Base-by-base conservation (phyloP, 2,329 filamentous ascomycete genomes). In the Cadophora luteo-olivacea region DNA sequence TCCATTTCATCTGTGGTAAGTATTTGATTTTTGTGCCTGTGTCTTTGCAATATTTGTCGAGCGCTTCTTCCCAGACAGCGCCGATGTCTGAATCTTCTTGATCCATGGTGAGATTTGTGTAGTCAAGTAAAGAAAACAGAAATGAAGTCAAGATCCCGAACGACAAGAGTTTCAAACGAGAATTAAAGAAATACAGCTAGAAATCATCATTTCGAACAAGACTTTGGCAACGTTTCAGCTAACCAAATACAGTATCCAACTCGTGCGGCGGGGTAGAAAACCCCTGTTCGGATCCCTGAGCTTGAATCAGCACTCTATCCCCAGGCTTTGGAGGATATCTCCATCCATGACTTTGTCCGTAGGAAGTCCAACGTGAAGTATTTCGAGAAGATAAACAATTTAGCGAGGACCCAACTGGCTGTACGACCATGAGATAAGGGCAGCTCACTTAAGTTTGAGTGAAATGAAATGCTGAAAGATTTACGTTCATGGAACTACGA, bases 1-100 rank as follows among this genome's bases (percentile, higher is more conserved):
- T 45, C 64, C 64, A 66, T 41, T 64, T 64, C 49, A 64, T 64
- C 29, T 64, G 61, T 22, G 61, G 61, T 11, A 64, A 33, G 45
- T 54, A 54, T 64, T 64, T 64, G 36, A 57, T 55, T n/a, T 64
- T 45, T 3, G 62, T 64, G 11, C 49, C 62, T 4, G 62, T 64
- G 25, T 55, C 51, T 32, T 64, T 57, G 9, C 49, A 64, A 22
- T 64, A 57, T 25, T 55, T 55, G 14, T 41, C 62, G 7, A 57
- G 24, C 1, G 62, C 62, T 19, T 64, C 49, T 38, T 57, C 62
- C 49, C 49, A 64, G n/a, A 49, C n/a, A 22, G 9, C 45, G n/a
- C 45, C n/a, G 11, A 49, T 49, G n/a, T 49, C 45, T 49, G 45
- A 49, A 8, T 49, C 45, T 22, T 49, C 45, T 22, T 49, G 45